Evolutionary conservation across 2,329 filamentous ascomycete genomes (phyloP), one percentile per base, ranked within the genome.

Genomic region (Orbilia javanica): DNA sequence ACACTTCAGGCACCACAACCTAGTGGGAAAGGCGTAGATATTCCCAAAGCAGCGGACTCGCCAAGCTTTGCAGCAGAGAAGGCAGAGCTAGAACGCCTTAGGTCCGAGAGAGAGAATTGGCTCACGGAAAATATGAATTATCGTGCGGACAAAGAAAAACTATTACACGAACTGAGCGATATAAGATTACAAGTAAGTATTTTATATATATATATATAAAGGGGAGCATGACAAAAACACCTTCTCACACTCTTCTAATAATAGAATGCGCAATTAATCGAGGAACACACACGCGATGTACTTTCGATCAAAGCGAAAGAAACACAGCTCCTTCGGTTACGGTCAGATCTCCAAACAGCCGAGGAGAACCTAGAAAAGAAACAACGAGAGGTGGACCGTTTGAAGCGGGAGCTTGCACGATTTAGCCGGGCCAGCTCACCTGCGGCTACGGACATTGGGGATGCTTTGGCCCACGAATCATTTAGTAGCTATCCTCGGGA

Each of bases 281-380:
- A 99, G 84, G 95, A 98, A 82, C 95, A 98, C 84, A 99, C 96
- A 0, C 89, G 95, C 57, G 95, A 99, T 82, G 93, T 97, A 0
- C 87, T 99, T 48, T 96, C 94, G 81, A 96, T 99, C 85, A 98
- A 98, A 84, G 96, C 96, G 13, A 99, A 99, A 85, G 96, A 99
- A 84, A 98, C 96, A 2, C 96, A 99, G 82, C 88, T 99, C 4
- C 95, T 98, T 8, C 91, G 96, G 52, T 94, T 96, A 10, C 89
- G 94, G 68, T 94, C 92, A 80, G 96, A 99, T 82, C 92, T 92
- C 34, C 95, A 98, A 83, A 90, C 93, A 0, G 93, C 94, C 0
- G 94, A 97, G 83, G 91, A 94, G 82, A 91, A 90, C 74, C 94
- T 96, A 65, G 93, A 96, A 79, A 91, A 93, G 72, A 88, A 97